Conservation (phyloP, 768 basidiomycete species). For the Boletellus ananiceps region DNA sequence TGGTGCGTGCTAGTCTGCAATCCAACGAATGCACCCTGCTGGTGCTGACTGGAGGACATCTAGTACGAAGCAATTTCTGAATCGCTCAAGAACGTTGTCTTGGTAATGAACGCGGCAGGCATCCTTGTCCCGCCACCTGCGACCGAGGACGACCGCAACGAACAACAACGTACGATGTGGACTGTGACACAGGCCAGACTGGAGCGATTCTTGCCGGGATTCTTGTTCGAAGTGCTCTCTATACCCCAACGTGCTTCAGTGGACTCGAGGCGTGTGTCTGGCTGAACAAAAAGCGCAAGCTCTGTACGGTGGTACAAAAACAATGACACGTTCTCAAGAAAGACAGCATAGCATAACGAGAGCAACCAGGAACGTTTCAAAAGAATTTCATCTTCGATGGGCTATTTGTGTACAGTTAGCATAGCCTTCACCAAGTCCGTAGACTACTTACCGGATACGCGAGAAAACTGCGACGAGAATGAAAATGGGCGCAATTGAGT, state of each 20-base stretch:
- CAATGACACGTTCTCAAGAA: not conserved
- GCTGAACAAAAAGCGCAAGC: conserved; percentile 11
- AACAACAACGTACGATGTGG: conserved; percentile 73
- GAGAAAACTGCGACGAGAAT: conserved; percentile 40
- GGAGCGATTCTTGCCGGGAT: conserved; percentile 89
- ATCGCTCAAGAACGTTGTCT: conserved; percentile 91
- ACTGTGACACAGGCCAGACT: conserved; percentile 78
- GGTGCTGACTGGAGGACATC: conserved; percentile 5
- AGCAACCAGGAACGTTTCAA: conserved; percentile 10
- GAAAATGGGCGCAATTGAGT: conserved; percentile 49
- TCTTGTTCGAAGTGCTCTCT: conserved; percentile 69
- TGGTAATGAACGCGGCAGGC: conserved; percentile 90
- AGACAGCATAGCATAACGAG: not conserved
- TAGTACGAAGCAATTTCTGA: conserved; percentile 95
- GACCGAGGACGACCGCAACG: conserved; percentile 45
- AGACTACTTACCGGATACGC: conserved; percentile 47
- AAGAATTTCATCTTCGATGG: conserved; percentile 63
- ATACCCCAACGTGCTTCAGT: conserved; percentile 21
- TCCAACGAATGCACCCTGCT: not conserved
- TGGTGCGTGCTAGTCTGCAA: conserved; percentile 45
- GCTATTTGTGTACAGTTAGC: conserved; percentile 31
- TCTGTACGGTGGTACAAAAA: conserved; percentile 1
- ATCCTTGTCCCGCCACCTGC: conserved; percentile 64
- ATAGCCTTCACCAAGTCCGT: not conserved
- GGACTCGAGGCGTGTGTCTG: conserved; percentile 12